These are phyloP conservation scores for Saxophila tyrrhenica DNA, from an alignment of 495 filamentous ascomycete species.

Conservation along the genomic window DNA sequence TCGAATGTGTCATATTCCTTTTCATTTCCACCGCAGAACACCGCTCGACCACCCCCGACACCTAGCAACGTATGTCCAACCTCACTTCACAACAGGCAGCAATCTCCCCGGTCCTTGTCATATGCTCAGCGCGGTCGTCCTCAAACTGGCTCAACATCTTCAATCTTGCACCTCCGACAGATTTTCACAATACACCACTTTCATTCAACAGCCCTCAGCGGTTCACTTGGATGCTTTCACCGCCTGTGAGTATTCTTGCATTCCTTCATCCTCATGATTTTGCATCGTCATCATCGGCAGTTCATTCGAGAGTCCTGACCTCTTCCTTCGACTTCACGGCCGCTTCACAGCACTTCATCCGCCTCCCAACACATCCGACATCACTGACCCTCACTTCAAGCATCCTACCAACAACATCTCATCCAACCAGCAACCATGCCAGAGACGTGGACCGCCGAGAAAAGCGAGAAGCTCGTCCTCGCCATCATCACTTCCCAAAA, in stretches of 20 bases:
- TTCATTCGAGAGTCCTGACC: no score
- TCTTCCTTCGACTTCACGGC: no score
- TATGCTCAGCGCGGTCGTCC: neutral
- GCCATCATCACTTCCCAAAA: neutral
- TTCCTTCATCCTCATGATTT: no score
- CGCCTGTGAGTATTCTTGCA: neutral
- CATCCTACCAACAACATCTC: neutral
- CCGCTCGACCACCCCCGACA: no score
- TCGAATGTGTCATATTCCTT: neutral
- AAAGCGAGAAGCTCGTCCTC: neutral
- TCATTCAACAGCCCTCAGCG: neutral
- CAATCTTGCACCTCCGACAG: neutral
- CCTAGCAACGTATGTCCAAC: neutral
- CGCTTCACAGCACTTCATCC: no score
- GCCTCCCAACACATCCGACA: no score
- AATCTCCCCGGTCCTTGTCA: neutral
- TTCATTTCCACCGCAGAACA: no score
- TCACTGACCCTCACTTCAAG: neutral
- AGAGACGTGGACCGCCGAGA: neutral
- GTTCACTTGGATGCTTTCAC: neutral
- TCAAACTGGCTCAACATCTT: neutral
- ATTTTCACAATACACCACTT: neutral
- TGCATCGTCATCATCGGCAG: no score
- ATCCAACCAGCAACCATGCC: neutral
- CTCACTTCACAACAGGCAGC: neutral